Evolutionary conservation across 805 yeast genomes (phyloP), one percentile per base, ranked within the genome.

Genomic region (Saturnispora diversa): DNA sequence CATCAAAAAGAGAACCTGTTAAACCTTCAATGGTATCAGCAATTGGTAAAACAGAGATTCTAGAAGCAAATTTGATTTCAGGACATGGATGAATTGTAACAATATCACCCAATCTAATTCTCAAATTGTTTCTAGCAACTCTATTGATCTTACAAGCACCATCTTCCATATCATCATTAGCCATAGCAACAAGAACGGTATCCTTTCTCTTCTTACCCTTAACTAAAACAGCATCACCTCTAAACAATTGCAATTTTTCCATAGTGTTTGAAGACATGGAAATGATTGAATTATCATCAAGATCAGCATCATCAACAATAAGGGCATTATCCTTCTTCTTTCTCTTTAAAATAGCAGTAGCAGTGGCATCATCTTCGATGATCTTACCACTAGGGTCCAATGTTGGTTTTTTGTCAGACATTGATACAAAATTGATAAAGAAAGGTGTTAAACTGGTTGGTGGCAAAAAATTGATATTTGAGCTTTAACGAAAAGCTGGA

Each of bases 201-300:
- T 92, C 98, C 63, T 83, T 88, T 69, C 98, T 80, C 77, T 86
- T 92, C 72, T 92, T 92, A 56, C 99, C 99, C 68, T 88, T 90
- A 52, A 92, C 95, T 46, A 87, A 70, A 16, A 92, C 97, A 26
- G 97, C 92, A 60, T 92, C 99, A 53, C 99, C 99, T 49, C 97
- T 79, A 75, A 92, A 92, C 60, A 92, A 73, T 64, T 92, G 95
- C 46, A 92, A 71, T 55, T 81, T 72, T 59, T 92, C 98, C 94
- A 92, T 85, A 13, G 97, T 92, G 62, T 81, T 81, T 13, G 95
- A 84, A 26, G 94, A 82, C 81, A 92, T 84, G 38, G 97, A 83
- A 60, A 92, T 84, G 49, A 90, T 94, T 22, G 97, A 87, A 66
- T 92, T 92, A 64, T 92, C 99, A 63, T 92, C 99, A 55, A 84